Base-by-base conservation (phyloP, 495 filamentous ascomycete species). In the Acidiella bohemica region DNA sequence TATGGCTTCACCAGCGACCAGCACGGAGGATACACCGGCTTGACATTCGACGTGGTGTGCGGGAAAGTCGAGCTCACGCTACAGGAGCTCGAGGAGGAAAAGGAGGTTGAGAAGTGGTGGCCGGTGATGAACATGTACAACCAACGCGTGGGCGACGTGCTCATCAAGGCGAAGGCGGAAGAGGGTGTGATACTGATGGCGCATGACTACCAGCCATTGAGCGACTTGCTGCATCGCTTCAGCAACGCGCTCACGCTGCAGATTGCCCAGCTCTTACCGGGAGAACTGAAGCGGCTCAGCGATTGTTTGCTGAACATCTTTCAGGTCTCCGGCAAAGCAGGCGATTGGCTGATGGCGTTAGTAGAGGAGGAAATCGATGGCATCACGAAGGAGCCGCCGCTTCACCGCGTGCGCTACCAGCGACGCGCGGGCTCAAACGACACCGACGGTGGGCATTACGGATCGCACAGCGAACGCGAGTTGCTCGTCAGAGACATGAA, bases 321-420 rank as follows among this genome's bases (percentile, higher is more conserved):
- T 53, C 90, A 99, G 56, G 92, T 94, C 10, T 86, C 84, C n/a
- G 86, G 84, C 3, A 74, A 75, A 36, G 80, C 82, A 10, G 75
- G 70, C 26, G 84, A 94, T 36, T 99, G 90, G 90, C 70, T 99
- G 20, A 90, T 84, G 62, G 75, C 81, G 2, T 67, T 99, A 36
- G 82, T 93, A 9, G 92, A 99, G 55, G 86, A 94, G 49, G 90
- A 99, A 58, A 96, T 99, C 39, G 90, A 96, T 53, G 88, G 84
- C 6, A 72, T 87, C 8, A 47, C 81, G 44, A 93, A 78, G 56
- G 86, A 94, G 50, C 64, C 69, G 11, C 67, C 73, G 1, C 66
- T 77, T 36, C 78, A 71, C 44, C 73, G 81, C 32, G 63, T 84
- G 19, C 69, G 85, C 6, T 90, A 85, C 60, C 80, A 73, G 42